These are phyloP conservation scores for Penicillium sp. DNA, from an alignment of 2,329 filamentous ascomycete genomes.

Conservation along the genomic window DNA sequence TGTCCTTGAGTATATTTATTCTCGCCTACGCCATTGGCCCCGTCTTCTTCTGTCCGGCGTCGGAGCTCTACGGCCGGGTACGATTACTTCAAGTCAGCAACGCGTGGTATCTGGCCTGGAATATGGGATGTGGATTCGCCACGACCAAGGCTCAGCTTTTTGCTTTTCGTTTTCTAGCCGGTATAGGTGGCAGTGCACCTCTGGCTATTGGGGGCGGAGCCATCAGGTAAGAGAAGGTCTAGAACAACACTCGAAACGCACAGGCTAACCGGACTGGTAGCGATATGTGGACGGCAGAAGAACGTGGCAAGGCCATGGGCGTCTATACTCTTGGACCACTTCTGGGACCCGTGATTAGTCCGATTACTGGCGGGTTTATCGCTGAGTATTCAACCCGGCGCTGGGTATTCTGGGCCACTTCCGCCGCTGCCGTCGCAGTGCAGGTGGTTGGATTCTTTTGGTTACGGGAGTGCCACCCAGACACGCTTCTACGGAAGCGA, in stretches of 20 bases:
- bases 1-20: conserved; percentile 42
- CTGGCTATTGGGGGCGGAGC: not conserved
- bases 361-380: conserved; percentile 62
- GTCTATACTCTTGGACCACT: conserved; percentile 60
- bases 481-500: conserved; percentile 58
- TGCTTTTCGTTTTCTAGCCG: conserved; percentile 50
- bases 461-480: conserved; percentile 61
- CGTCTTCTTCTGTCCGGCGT: conserved; percentile 47
- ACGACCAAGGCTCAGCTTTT: conserved; percentile 50
- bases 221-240: not conserved
- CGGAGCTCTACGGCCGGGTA: conserved; percentile 52
- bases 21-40: conserved; percentile 51
- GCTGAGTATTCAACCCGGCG: conserved; percentile 61
- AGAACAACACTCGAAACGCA: too few species aligned
- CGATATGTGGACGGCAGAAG: conserved; percentile 41
- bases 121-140: conserved; percentile 56
- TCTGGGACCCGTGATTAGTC: conserved; percentile 61
- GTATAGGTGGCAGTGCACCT: conserved; percentile 7
- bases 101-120: conserved; percentile 53
- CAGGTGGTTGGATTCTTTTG: conserved; percentile 58
- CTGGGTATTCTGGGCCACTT: conserved; percentile 66
- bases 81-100: conserved; percentile 51
- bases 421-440: conserved; percentile 57
- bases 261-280: conserved; percentile 21
- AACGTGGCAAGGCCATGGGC: conserved; percentile 58